Percentiles rank a stretch among this genome's conserved stretches.
These are phyloP conservation scores for Cyberlindnera maritima DNA, from an alignment of 805 yeast genomes.

Conservation along the genomic window DNA sequence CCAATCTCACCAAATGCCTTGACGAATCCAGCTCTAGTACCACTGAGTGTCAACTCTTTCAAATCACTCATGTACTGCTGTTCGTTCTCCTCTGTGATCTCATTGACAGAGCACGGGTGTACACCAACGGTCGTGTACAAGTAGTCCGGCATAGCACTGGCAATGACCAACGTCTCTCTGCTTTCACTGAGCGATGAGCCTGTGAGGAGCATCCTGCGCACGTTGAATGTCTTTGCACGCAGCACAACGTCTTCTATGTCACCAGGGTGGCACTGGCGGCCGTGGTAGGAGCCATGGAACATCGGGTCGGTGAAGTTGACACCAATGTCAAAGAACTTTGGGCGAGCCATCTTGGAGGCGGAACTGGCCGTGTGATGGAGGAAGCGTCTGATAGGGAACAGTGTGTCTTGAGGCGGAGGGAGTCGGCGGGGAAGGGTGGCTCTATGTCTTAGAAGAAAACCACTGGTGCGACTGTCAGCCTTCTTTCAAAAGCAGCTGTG, in stretches of 20 bases:
- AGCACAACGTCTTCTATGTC: conserved; percentile 65
- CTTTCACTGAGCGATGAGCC: conserved; percentile 79
- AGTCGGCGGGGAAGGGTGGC: background rate
- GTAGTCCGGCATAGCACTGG: conserved; percentile 31
- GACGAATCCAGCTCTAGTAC: conserved; percentile 50
- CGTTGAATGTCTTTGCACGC: conserved; percentile 66
- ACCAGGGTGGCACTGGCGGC: conserved; percentile 58
- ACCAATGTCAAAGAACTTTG: conserved; percentile 42
- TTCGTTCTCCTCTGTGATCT: conserved; percentile 34
- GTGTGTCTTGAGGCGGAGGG: background rate
- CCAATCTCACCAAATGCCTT: conserved; percentile 95
- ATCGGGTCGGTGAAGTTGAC: conserved; percentile 86
- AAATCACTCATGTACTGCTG: conserved; percentile 46
- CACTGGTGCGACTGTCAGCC: background rate
- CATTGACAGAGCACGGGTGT: conserved; percentile 87
- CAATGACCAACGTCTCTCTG: conserved; percentile 54
- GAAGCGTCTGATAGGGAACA: conserved; percentile 5
- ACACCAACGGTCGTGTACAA: conserved; percentile 83
- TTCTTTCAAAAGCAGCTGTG: background rate
- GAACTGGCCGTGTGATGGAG: conserved; percentile 1
- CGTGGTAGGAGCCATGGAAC: conserved; percentile 81
- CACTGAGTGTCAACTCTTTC: conserved; percentile 45
- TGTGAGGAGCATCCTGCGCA: conserved; percentile 70
- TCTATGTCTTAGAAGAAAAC: background rate
- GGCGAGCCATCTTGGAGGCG: conserved; percentile 8